Percentiles rank a stretch among this genome's conserved stretches.
phyloP scores from a whole-genome alignment of 2,329 filamentous ascomycete species.

The Microcyclospora tardicrescens region DNA sequence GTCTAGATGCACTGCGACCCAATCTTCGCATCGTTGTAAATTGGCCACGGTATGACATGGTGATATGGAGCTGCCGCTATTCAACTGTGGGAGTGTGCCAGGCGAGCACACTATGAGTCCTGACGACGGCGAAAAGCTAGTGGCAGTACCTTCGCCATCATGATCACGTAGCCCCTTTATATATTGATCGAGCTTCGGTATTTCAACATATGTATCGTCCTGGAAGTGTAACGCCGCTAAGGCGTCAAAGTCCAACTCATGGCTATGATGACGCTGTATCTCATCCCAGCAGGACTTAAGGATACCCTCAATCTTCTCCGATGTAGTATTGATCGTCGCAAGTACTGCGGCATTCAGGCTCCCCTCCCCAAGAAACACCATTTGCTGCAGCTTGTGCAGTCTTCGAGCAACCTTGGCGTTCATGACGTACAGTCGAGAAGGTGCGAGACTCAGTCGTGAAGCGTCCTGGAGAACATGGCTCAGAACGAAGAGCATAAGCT shows the following conservation, averaged over 20 bases:
- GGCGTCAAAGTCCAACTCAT: slow-evolving; percentile 3
- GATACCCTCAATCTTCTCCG: background rate
- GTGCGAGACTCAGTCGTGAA: background rate
- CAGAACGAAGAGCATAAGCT: slow-evolving; percentile 32
- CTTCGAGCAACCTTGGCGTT: slow-evolving; percentile 15
- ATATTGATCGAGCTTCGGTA: slow-evolving; percentile 11
- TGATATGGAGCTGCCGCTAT: background rate
- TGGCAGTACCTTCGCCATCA: background rate
- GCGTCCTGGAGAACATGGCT: slow-evolving; percentile 34
- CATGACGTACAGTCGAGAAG: slow-evolving; percentile 10
- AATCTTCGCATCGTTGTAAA: slow-evolving; percentile 10
- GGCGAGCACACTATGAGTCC: slow-evolving; percentile 1
- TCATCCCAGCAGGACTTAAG: no score
- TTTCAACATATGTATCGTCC: slow-evolving; percentile 4
- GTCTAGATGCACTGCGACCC: slow-evolving; percentile 8
- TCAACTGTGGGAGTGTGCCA: slow-evolving; percentile 6
- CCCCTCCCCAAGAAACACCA: background rate
- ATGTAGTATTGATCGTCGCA: background rate
- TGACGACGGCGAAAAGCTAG: slow-evolving; percentile 6
- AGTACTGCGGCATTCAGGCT: no score
- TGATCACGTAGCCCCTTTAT: slow-evolving; percentile 4
- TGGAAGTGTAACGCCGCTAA: slow-evolving; percentile 6
- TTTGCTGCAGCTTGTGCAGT: slow-evolving; percentile 9
- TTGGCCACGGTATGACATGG: slow-evolving; percentile 5
- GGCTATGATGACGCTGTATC: background rate